Percentiles rank a stretch among this genome's conserved stretches.
Evolutionary conservation across 140 eudicot genomes (phyloP).

Genomic region (Erigeron philadelphicus): DNA sequence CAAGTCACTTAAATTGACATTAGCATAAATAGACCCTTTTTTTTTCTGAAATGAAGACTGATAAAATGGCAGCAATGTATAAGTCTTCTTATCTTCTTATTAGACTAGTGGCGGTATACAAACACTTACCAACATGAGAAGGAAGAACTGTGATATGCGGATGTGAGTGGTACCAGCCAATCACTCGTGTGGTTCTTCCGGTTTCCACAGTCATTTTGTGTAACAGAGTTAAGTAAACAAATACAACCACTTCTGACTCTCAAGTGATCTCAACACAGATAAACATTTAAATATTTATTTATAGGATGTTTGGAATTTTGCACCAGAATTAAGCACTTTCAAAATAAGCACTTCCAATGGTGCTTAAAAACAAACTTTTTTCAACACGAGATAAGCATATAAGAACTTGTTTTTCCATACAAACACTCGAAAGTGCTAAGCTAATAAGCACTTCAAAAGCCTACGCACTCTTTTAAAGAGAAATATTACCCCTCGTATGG

Average conservation of each 20-base stretch:
- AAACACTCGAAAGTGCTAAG: background rate
- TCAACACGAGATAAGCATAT: too few relatives aligned
- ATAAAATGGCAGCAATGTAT: conserved; percentile 3
- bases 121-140: conserved; percentile 92
- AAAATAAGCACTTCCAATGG: too few relatives aligned
- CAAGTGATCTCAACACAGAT: too few relatives aligned
- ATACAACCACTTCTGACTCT: conserved; percentile 5
- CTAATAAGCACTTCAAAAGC: too few relatives aligned
- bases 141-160: conserved; percentile 99
- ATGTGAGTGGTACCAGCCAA: conserved; percentile 99
- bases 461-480: too few relatives aligned
- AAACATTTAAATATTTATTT: too few relatives aligned
- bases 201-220: conserved; percentile 85
- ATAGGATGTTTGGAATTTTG: too few relatives aligned
- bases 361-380: too few relatives aligned
- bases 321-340: too few relatives aligned
- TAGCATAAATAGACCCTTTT: background rate
- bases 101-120: background rate
- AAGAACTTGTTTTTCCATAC: too few relatives aligned
- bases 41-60: background rate
- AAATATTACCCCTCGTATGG: too few relatives aligned
- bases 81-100: conserved; percentile 13
- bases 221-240: conserved; percentile 51
- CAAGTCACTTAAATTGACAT: conserved; percentile 6
- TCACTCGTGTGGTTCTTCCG: conserved; percentile 90